These are phyloP conservation scores for Cinchona pubescens DNA, from an alignment of 257 asterid species.

Conservation along the genomic window DNA sequence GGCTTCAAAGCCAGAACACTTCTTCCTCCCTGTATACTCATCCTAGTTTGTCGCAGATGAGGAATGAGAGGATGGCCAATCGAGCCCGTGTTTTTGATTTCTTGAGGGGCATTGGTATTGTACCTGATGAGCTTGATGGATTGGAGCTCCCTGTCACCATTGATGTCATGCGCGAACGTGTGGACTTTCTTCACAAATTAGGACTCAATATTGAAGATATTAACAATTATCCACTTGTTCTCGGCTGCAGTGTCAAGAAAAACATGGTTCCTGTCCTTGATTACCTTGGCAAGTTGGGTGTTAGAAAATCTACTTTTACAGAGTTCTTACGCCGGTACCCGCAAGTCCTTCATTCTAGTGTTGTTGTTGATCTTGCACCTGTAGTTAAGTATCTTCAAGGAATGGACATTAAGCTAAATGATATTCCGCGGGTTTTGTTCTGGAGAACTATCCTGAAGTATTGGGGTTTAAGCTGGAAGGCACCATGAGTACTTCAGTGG, in stretches of 20 bases:
- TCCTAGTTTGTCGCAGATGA: slow-evolving; percentile 78
- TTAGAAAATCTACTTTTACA: slow-evolving; percentile 68
- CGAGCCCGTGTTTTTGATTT: slow-evolving; percentile 79
- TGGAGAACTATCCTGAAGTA: slow-evolving; percentile 82
- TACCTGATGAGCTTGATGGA: slow-evolving; percentile 94
- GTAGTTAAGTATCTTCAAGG: slow-evolving; percentile 95
- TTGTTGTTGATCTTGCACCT: slow-evolving; percentile 85
- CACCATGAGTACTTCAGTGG: slow-evolving; percentile 98
- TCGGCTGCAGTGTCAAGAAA: slow-evolving; percentile 97
- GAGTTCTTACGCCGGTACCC: slow-evolving; percentile 83
- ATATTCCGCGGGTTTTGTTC: slow-evolving; percentile 84
- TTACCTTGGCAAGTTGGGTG: slow-evolving; percentile 89
- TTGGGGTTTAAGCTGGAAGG: slow-evolving; percentile 96
- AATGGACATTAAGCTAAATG: slow-evolving; percentile 84
- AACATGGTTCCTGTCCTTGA: slow-evolving; percentile 97
- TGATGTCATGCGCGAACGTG: slow-evolving; percentile 89
- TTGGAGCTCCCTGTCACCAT: slow-evolving; percentile 91
- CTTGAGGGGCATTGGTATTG: slow-evolving; percentile 64
- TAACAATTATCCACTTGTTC: slow-evolving; percentile 90
- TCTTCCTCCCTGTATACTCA: slow-evolving; percentile 68
- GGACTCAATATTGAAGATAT: slow-evolving; percentile 91
- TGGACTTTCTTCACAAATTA: slow-evolving; percentile 81
- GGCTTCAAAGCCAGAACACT: slow-evolving; percentile 36
- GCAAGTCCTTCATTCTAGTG: slow-evolving; percentile 96
- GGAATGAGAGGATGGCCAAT: slow-evolving; percentile 65